These are phyloP conservation scores for Tetracladium setigerum DNA, from an alignment of 495 filamentous ascomycete species.

Conservation along the genomic window DNA sequence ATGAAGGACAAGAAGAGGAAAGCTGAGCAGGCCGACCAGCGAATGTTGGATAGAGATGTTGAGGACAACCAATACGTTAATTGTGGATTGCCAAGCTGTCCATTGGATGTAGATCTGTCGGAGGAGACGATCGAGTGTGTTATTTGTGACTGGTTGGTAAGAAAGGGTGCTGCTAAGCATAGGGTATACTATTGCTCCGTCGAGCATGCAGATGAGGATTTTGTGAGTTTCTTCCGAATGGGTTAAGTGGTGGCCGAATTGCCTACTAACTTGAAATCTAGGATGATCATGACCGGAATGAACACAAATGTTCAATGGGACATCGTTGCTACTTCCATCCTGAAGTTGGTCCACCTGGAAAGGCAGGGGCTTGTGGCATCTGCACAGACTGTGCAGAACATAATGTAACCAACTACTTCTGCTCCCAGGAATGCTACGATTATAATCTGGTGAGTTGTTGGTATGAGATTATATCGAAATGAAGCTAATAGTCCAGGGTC, in stretches of 20 bases:
- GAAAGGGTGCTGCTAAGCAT: slow-evolving; percentile 16
- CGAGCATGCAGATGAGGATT: slow-evolving; percentile 31
- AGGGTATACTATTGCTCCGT: slow-evolving; percentile 36
- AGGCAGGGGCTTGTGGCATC: slow-evolving; percentile 10
- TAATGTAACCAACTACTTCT: slow-evolving; percentile 10
- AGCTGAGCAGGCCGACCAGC: slow-evolving; percentile 22
- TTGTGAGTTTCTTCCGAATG: slow-evolving; percentile 26
- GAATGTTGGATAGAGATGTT: slow-evolving; percentile 15
- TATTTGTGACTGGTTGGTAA: slow-evolving; percentile 31
- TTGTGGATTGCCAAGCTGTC: slow-evolving; percentile 33
- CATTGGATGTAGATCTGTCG: slow-evolving; percentile 15
- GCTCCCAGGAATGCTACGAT: slow-evolving; percentile 14
- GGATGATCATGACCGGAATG: slow-evolving; percentile 14
- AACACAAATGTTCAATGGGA: slow-evolving; percentile 15
- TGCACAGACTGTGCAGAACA: slow-evolving; percentile 16
- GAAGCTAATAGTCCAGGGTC: neutral
- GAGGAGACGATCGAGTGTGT: slow-evolving; percentile 28
- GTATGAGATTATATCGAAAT: neutral
- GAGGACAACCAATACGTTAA: slow-evolving; percentile 23
- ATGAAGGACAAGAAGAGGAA: slow-evolving; percentile 20
- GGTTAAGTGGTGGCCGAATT: neutral
- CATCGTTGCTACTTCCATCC: slow-evolving; percentile 14
- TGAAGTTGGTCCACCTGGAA: slow-evolving; percentile 1
- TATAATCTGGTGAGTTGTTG: slow-evolving; percentile 11
- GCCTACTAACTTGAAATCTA: neutral